Evolutionary conservation across 208 protist genomes (phyloP).

Genomic region (Acanthamoeba healyi): DNA sequence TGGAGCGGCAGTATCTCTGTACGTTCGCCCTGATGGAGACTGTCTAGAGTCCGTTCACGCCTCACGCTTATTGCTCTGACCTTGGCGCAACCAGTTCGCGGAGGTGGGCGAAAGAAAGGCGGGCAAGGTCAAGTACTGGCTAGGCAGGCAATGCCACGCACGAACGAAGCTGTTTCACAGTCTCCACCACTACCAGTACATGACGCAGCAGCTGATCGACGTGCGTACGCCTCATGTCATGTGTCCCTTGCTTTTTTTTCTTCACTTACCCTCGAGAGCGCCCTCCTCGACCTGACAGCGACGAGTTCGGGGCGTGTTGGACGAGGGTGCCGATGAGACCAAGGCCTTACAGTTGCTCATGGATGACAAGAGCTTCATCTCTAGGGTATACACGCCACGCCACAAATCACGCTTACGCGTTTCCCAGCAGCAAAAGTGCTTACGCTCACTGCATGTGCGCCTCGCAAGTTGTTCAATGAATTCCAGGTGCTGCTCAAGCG

Average conservation of each 20-base stretch:
- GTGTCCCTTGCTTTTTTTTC: neutral
- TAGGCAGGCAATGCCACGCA: neutral
- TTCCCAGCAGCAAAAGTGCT: neutral
- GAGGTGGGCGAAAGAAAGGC: too few relatives aligned
- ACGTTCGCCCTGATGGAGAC: neutral
- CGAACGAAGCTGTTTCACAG: constrained; percentile 16
- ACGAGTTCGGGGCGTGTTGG: neutral
- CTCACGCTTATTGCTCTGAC: too few relatives aligned
- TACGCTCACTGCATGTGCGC: neutral
- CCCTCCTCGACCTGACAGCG: neutral
- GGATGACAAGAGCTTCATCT: neutral
- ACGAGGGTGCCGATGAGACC: neutral
- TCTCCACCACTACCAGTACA: constrained; percentile 39
- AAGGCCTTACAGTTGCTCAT: neutral
- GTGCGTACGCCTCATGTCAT: neutral
- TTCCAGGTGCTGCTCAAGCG: neutral
- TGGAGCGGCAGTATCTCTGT: constrained; percentile 51
- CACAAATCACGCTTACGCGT: neutral
- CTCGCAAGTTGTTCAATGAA: neutral
- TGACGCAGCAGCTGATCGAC: neutral
- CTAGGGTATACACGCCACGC: neutral
- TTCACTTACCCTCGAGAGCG: neutral
- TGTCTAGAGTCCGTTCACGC: neutral
- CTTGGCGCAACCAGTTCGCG: neutral
- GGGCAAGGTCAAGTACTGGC: neutral